Conservation (phyloP, 208 protist genomes). For the Angomonas ambiguus region DNA sequence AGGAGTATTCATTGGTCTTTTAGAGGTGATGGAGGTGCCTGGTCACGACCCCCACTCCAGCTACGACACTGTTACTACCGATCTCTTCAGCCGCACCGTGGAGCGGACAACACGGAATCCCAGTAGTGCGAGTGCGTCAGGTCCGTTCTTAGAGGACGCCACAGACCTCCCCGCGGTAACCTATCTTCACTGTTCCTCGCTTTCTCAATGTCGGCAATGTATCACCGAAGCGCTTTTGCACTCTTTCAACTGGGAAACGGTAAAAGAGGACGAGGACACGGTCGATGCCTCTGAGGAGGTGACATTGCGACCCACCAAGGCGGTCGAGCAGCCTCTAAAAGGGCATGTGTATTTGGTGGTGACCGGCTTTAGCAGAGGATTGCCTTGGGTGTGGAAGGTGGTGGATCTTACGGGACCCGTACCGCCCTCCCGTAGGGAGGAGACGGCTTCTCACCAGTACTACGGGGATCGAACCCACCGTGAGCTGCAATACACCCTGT, state of each 20-base stretch:
- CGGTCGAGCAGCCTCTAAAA: neutral
- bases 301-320: neutral
- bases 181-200: neutral
- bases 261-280: neutral
- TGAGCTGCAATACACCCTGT: neutral
- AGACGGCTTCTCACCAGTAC: neutral
- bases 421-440: neutral
- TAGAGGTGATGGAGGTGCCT: conserved; percentile 4
- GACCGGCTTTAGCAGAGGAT: neutral
- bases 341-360: neutral
- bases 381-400: conserved; percentile 6
- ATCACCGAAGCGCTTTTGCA: neutral
- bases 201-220: neutral
- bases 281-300: neutral
- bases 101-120: neutral
- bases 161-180: neutral
- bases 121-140: neutral
- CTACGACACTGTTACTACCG: neutral
- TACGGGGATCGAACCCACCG: neutral
- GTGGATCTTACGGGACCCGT: neutral
- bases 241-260: neutral
- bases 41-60: neutral
- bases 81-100: neutral
- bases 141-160: conserved; percentile 2
- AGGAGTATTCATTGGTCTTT: neutral